Base-by-base conservation (phyloP, 2,329 filamentous ascomycete genomes). In the Metarhizium rileyi region DNA sequence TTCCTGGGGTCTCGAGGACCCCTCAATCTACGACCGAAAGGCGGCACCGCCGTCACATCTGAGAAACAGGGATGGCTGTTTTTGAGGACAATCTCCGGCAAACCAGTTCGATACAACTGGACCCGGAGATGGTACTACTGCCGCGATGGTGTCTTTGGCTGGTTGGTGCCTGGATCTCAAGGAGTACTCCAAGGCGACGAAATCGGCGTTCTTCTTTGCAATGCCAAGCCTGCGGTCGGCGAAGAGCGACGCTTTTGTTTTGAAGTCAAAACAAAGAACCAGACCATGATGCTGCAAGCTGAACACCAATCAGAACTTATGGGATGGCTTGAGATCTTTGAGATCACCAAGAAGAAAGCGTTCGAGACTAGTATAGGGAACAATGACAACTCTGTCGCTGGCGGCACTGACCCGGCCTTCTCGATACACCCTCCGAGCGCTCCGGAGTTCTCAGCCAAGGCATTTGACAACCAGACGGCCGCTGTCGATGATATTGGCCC, bases 1-100 rank as follows among this genome's bases (percentile, higher is more conserved):
- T 95, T 89, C 61, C 75, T 95, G 18, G 86, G 87, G 6, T 86
- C 76, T 10, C 82, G 74, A 27, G 78, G 84, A 1, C 81, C 87
- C 1, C 76, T 87, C 28, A 79, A 77, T 47, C 68, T 85, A 10
- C 82, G 83, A 50, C 75, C 69, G 2, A 69, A 73, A 47, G 71
- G 73, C 61, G 61, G 78, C 65, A 63, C 72, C 61, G 55, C 70
- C n/a, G 67, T 71, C 44, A 66, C 78, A 27, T 73, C 72, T 7
- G 90, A 95, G 66, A 97, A 95, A 66, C 93, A 97, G 66, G 90
- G 91, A 3, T 98, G 93, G 93, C 71, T 98, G 2, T 95, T 90
- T 64, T 66, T 95, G 57, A 79, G 89, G 47, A 87, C 84, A 1
- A 72, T 90, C 7, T 83, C 87, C 1, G 90, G 90, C 33, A 97